Base-by-base conservation (phyloP, 345 rosid species). In the Sonneratia alba region DNA sequence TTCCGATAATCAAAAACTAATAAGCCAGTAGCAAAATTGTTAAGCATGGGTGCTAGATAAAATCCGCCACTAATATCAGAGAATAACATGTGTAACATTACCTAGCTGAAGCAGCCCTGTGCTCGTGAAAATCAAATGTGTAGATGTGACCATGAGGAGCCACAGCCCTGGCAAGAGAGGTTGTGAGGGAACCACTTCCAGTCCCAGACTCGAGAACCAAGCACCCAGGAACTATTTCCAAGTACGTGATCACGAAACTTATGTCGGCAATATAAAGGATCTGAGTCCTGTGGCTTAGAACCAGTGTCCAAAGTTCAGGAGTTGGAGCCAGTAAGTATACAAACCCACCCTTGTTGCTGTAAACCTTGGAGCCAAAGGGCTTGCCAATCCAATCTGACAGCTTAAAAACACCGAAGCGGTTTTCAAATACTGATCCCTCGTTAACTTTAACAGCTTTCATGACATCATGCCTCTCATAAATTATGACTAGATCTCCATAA, bases 331-430 rank as follows among this genome's bases (percentile, higher is more conserved):
- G 76, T 48, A 95, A 73, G 81, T 89, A 88, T 0, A 92, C 90
- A 70, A 84, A 95, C 62, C 91, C 89, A 15, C 96, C 93, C 85
- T 90, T 95, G 85, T 84, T 84, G 81, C 93, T 95, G 49, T 85
- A 84, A 67, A 87, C 97, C 85, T 92, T 95, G 48, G 94, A 85
- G n/a, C 97, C 99, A 75, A 92, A 87, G 8, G 92, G 89, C 88
- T 87, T 95, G 38, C 97, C 97, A 1, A 95, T 87, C 99, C 99
- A 95, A 68, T 95, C 97, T 0, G 93, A 83, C 74, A 90, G 99
- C 42, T 87, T 87, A 70, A 87, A 95, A 0, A 79, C 77, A 42
- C 98, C 99, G 47, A 92, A 95, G 22, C 99, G 96, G 83, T 95
- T 95, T 78, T 90, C 97, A 42, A 92, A 87, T 37, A 87, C 87